Percentiles rank a stretch among this genome's conserved stretches.
phyloP scores from a whole-genome alignment of 2,329 filamentous ascomycete species.

The Aspergillus japonicus region DNA sequence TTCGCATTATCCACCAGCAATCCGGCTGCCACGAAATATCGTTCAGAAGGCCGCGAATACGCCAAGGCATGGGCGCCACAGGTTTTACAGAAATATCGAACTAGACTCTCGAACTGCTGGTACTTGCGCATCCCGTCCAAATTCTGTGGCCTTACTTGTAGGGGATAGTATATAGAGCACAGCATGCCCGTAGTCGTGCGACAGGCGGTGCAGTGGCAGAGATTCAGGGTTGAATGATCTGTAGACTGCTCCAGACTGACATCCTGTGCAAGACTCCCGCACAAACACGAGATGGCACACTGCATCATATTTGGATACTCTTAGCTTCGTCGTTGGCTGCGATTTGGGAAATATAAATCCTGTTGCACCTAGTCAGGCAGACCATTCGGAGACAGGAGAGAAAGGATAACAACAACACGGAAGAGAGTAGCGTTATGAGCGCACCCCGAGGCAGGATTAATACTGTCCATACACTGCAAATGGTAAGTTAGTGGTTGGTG shows the following conservation, averaged over 20 bases:
- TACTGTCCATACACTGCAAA: no score
- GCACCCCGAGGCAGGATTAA: neutral
- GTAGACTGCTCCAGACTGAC: constrained; percentile 24
- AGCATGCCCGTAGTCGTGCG: constrained; percentile 50
- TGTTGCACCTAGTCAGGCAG: neutral
- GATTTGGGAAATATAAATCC: neutral
- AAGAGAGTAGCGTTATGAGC: neutral
- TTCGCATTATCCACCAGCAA: constrained; percentile 22
- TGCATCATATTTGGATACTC: neutral
- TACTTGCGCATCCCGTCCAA: constrained; percentile 45
- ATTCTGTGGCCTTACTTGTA: constrained; percentile 37
- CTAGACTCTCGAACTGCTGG: constrained; percentile 42
- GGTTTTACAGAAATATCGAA: constrained; percentile 50
- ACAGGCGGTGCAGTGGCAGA: constrained; percentile 56
- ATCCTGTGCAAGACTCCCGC: constrained; percentile 24
- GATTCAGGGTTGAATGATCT: constrained; percentile 25
- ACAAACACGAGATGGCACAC: constrained; percentile 31
- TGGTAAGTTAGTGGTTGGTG: no score
- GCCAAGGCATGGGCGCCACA: constrained; percentile 50
- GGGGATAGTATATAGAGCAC: constrained; percentile 44
- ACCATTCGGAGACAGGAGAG: no score
- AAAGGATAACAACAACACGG: neutral
- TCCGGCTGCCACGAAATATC: constrained; percentile 37
- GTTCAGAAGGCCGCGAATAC: constrained; percentile 22
- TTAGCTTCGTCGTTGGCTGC: constrained; percentile 4